phyloP scores from a whole-genome alignment of 805 yeast species.

The Ogataea nonfermentans region DNA sequence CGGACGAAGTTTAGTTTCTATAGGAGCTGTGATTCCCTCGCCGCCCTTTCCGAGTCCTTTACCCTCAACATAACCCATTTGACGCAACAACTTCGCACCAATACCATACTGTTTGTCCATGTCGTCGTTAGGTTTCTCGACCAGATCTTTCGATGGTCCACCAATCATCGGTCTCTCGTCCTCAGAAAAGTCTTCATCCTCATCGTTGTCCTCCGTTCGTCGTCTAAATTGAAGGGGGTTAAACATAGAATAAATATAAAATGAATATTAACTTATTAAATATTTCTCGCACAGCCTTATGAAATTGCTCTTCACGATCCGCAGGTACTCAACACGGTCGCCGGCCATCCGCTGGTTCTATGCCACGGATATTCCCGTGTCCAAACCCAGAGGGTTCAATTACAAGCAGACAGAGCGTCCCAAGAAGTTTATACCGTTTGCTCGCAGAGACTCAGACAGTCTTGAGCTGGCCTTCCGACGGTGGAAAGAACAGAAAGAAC shows the following conservation, averaged over 20 bases:
- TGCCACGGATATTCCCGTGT: slow-evolving; percentile 73
- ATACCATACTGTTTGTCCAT: slow-evolving; percentile 58
- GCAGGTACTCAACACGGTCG: slow-evolving; percentile 3
- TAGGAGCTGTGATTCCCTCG: slow-evolving; percentile 78
- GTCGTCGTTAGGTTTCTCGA: neutral
- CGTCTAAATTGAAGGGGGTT: slow-evolving; percentile 9
- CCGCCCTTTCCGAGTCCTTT: slow-evolving; percentile 75
- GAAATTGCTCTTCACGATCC: neutral
- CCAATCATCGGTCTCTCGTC: slow-evolving; percentile 6
- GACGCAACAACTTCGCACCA: slow-evolving; percentile 73
- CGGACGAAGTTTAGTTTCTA: slow-evolving; percentile 65
- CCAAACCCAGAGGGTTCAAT: slow-evolving; percentile 60
- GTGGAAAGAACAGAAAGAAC: slow-evolving; percentile 4
- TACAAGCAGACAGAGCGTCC: slow-evolving; percentile 54
- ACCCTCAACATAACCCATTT: slow-evolving; percentile 88
- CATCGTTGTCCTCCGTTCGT: slow-evolving; percentile 5
- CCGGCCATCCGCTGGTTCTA: slow-evolving; percentile 59
- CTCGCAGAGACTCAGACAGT: slow-evolving; percentile 55
- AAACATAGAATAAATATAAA: slow-evolving; percentile 3
- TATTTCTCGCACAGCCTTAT: neutral
- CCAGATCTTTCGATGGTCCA: neutral
- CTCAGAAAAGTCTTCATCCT: slow-evolving; percentile 1
- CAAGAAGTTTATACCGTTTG: slow-evolving; percentile 64
- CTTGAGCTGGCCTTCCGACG: slow-evolving; percentile 52
- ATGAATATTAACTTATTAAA: neutral